Percentiles rank a stretch among this genome's conserved stretches.
Evolutionary conservation across 163 green algal genomes (phyloP).

Genomic region (Scenedesmus sp.): DNA sequence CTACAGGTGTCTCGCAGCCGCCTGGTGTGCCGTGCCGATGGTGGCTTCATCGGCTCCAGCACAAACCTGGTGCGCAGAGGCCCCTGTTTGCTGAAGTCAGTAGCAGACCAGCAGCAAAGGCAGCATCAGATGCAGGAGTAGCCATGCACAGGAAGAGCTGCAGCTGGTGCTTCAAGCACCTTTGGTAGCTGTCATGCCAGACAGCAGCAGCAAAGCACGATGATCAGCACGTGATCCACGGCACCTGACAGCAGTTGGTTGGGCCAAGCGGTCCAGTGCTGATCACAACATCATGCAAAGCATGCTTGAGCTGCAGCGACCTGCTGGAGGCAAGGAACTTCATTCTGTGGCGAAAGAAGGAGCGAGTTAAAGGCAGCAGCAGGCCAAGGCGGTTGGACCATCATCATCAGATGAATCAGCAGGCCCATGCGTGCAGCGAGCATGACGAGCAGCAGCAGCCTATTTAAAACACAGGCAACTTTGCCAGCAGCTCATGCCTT

Average conservation of each 20-base stretch:
- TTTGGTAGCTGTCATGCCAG: neutral
- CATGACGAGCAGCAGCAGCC: neutral
- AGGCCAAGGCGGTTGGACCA: neutral
- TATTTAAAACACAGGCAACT: neutral
- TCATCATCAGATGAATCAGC: neutral
- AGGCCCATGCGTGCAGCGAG: neutral
- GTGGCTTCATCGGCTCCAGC: constrained; percentile 74
- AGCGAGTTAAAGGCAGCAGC: neutral
- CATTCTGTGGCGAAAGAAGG: no score
- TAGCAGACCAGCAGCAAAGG: neutral
- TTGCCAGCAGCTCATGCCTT: neutral
- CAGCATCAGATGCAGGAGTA: neutral
- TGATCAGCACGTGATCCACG: neutral
- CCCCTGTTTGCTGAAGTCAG: neutral
- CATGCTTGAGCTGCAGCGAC: neutral
- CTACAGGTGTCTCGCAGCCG: constrained; percentile 61
- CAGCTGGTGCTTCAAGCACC: neutral
- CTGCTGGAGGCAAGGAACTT: no score
- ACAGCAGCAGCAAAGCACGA: neutral
- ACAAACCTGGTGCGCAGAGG: constrained; percentile 71
- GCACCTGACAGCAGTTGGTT: neutral
- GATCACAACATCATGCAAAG: neutral
- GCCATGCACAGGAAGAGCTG: neutral
- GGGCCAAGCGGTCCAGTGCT: neutral
- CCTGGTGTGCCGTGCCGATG: constrained; percentile 67